These are phyloP conservation scores for Irpex sp. DNA, from an alignment of 1,284 basidiomycete species.

Conservation along the genomic window DNA sequence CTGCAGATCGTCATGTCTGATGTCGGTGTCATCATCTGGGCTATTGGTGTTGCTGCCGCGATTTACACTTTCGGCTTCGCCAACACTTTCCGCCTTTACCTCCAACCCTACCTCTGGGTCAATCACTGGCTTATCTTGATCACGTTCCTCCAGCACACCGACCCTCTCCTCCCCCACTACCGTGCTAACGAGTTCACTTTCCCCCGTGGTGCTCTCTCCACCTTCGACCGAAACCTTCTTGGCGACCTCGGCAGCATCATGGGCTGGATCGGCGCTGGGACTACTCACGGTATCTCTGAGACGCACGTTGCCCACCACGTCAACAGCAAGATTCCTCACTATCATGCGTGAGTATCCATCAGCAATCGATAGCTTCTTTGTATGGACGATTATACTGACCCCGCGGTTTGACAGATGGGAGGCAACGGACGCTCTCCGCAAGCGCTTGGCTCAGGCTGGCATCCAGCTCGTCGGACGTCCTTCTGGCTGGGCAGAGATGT, in stretches of 20 bases:
- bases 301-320: constrained; percentile 93
- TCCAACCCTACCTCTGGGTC: constrained; percentile 88
- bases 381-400: background rate
- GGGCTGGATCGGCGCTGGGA: constrained; percentile 77
- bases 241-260: constrained; percentile 73
- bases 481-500: constrained; percentile 78
- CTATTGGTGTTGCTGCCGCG: constrained; percentile 58
- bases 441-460: constrained; percentile 65
- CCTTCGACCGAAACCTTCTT: constrained; percentile 86
- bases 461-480: constrained; percentile 60
- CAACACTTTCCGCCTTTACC: constrained; percentile 80
- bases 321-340: constrained; percentile 92
- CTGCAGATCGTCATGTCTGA: constrained; percentile 83
- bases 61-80: constrained; percentile 68
- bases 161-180: constrained; percentile 94
- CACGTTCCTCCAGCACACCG: constrained; percentile 97
- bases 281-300: constrained; percentile 88
- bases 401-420: constrained; percentile 65
- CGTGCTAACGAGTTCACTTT: constrained; percentile 90
- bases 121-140: constrained; percentile 92
- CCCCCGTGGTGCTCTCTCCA: constrained; percentile 91
- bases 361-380: background rate
- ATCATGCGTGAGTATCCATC: constrained; percentile 56
- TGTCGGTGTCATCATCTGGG: constrained; percentile 77
- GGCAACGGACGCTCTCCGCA: constrained; percentile 85